Evolutionary conservation across 352 stramenopile genomes (phyloP), one percentile per base, ranked within the genome.

Genomic region (Pythium scleroteichum): DNA sequence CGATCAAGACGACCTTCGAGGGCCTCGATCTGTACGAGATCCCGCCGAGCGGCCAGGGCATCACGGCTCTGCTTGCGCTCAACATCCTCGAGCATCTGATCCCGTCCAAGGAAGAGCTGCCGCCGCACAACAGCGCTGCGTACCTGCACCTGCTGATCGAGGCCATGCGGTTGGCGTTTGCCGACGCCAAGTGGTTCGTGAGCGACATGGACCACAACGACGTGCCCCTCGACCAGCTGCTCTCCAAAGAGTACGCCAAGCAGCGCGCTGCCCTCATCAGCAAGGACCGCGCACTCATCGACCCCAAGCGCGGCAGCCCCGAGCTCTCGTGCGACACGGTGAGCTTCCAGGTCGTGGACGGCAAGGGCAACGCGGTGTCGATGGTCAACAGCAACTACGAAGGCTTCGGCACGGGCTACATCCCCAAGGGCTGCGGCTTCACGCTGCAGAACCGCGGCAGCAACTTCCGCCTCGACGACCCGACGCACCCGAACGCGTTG

Each of bases 301-400:
- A 91, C 63, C 65, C 75, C 12, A 64, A 78, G 56, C 78, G 73
- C 33, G 85, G 85, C 22, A 87, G 71, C 16, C 82, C 82, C 0
- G 77, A 73, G 56, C 68, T 90, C 17, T 88, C 70, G 41, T 91
- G 85, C 58, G 93, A 97, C 66, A 99, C 95, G 0, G 93, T 98
- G 33, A 97, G 85, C 66, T 98, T 98, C 72, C 91, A 98, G 71
- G 95, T 98, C n/a, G 85, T 99, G 9, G 97, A 99, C 63, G 70
- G 71, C 8, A 62, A 80, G 6, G 97, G 96, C 22, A 99, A 99
- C 70, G 96, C 97, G 4, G 93, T 98, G 32, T 98, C 94, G 22
- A 98, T 99, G 82, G 96, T 99, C 19, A 99, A 99, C 76, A 98
- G 87, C 65, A 99, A 99, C 78, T 99, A 98, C 71, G 91, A 95